Percentiles rank a stretch among this genome's conserved stretches.
Conservation (phyloP, 139 green algal species). For the Chlamydomonas sphaeroides region DNA sequence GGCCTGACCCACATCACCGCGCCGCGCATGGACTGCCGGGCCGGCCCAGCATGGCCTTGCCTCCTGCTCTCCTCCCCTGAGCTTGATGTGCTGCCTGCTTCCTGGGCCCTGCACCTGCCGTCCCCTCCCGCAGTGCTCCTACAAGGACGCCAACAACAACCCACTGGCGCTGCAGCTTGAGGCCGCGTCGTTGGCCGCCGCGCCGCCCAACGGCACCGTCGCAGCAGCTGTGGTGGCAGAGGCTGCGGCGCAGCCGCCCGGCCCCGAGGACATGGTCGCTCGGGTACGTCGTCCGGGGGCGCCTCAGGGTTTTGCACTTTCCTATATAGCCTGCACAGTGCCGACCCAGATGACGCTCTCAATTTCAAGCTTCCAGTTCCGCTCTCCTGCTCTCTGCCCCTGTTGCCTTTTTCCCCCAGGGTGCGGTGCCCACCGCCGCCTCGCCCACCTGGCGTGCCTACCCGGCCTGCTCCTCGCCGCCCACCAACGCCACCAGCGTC, state of each 20-base stretch:
- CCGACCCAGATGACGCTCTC: too few species aligned
- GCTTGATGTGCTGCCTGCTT: too few species aligned
- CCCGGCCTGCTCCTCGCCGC: constrained; percentile 1
- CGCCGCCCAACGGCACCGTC: too few species aligned
- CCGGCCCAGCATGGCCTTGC: too few species aligned
- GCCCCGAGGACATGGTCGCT: constrained; percentile 9
- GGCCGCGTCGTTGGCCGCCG: not conserved
- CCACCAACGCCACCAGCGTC: constrained; percentile 7
- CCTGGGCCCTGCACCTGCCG: not conserved
- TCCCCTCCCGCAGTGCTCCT: constrained; percentile 1
- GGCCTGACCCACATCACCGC: too few species aligned
- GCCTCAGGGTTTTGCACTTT: too few species aligned
- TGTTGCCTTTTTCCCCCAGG: constrained; percentile 1
- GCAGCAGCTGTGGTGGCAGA: too few species aligned
- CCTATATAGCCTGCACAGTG: too few species aligned
- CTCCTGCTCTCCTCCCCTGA: too few species aligned
- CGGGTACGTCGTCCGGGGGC: too few species aligned
- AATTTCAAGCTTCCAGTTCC: not conserved
- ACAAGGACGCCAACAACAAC: constrained; percentile 4
- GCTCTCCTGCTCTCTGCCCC: not conserved
- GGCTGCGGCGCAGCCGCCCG: not conserved
- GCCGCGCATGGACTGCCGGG: too few species aligned
- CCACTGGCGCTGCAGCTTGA: not conserved
- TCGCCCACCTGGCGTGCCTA: constrained; percentile 24
- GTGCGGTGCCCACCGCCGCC: constrained; percentile 21